phyloP scores from a whole-genome alignment of 2,329 filamentous ascomycete genomes.

The Ascochyta clinopodiicola region DNA sequence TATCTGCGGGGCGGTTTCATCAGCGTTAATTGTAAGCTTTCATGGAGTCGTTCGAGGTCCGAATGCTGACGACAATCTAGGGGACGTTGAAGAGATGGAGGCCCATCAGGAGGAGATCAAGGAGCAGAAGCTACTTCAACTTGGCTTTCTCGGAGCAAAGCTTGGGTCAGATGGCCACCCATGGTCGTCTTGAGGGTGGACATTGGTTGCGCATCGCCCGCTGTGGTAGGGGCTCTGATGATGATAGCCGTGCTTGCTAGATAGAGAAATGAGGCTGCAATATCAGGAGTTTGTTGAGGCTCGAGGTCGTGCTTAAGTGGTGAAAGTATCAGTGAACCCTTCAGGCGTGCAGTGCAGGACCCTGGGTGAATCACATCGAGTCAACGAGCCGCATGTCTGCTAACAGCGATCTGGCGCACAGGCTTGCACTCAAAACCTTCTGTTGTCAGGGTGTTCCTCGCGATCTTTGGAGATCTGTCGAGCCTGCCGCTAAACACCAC shows the following conservation, averaged over 20 bases:
- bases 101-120: conserved; percentile 38
- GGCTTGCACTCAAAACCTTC: background rate
- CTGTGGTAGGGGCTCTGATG: background rate
- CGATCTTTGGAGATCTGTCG: background rate
- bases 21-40: conserved; percentile 33
- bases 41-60: background rate
- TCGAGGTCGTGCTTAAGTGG: background rate
- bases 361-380: background rate
- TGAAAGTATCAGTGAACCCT: background rate
- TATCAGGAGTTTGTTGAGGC: background rate
- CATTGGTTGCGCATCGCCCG: background rate
- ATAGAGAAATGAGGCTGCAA: background rate
- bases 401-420: conserved; percentile 3
- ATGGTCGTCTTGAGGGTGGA: conserved; percentile 13
- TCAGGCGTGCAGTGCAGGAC: background rate
- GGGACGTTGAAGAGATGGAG: conserved; percentile 41
- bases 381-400: background rate
- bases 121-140: conserved; percentile 35
- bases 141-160: conserved; percentile 26
- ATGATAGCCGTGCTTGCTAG: background rate
- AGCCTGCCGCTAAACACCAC: background rate
- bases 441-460: background rate
- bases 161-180: conserved; percentile 28
- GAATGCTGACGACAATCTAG: conserved; percentile 12
- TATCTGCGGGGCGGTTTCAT: conserved; percentile 25